Base-by-base conservation (phyloP, 805 yeast species). In the Starmerella scarabaei region DNA sequence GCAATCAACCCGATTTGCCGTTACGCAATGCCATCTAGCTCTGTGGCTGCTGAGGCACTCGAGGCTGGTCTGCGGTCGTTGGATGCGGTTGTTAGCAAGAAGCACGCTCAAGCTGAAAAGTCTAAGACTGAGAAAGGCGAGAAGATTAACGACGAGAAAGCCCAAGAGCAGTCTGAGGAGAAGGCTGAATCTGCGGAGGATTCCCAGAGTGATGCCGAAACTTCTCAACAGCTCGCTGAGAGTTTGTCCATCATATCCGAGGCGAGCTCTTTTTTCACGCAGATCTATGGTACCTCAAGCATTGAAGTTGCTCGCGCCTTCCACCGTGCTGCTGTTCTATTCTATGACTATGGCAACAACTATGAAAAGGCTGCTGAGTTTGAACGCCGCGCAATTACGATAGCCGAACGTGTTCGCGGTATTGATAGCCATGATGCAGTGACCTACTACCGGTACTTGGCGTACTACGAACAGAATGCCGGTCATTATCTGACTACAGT, bases 401-500 rank as follows among this genome's bases (percentile, higher is more conserved):
- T 85, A 45, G 68, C 77, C 44, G 97, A 88, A 66, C 75, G 97
- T 62, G 68, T 76, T 11, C 59, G 66, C 37, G 98, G 98, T 45
- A 59, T 75, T 47, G 97, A 88, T 55, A 72, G 91, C 12, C 72
- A 71, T 53, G 88, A 84, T 48, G 71, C 86, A 20, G 59, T 83
- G 29, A 69, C 83, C 49, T 66, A 82, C 30, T 72, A 79, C 56
- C 67, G 77, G 51, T 84, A 83, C 60, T 63, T 86, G 49, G 93
- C 91, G 1, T 71, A 68, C 53, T 69, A 71, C 53, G 95, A 86
- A 59, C 63, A 74, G 30, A 62, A 72, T 8, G 71, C 72, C 49
- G 73, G 73, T 27, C 72, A 75, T 50, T 62, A 72, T 30, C 60
- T 66, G 26, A 77, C 79, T 47, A 71, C 88, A 1, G 64, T 85